These are phyloP conservation scores for Catenaria anguillulae DNA, from an alignment of 371 early-diverging fungal genomes.

Conservation along the genomic window DNA sequence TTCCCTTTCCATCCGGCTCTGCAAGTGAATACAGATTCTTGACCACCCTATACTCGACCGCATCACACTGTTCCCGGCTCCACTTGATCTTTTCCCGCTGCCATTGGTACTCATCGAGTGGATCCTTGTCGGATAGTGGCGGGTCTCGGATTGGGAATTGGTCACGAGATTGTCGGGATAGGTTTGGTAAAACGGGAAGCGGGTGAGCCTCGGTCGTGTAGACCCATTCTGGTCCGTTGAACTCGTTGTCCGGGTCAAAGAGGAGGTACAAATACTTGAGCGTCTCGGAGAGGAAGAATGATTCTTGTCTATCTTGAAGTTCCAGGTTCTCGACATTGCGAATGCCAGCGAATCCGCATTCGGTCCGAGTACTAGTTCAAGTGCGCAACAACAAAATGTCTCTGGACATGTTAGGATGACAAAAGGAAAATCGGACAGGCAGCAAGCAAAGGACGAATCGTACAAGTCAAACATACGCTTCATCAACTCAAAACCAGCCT, in stretches of 20 bases:
- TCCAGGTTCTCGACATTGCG: not conserved
- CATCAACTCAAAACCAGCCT: not conserved
- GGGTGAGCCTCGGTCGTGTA: slow-evolving; percentile 87
- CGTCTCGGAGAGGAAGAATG: slow-evolving; percentile 78
- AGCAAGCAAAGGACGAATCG: not conserved
- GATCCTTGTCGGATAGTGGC: not conserved
- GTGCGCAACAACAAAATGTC: not conserved
- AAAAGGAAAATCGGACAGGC: no score
- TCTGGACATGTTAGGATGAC: no score
- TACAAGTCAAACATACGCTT: not conserved
- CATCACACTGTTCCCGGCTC: not conserved
- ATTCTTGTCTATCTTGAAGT: not conserved
- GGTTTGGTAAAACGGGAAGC: slow-evolving; percentile 38
- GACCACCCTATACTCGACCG: not conserved
- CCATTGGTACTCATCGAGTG: not conserved
- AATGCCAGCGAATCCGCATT: slow-evolving; percentile 1
- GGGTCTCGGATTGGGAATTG: no score
- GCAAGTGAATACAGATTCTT: not conserved
- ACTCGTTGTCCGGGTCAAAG: slow-evolving; percentile 47
- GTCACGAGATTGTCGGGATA: no score
- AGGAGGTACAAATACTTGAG: slow-evolving; percentile 86
- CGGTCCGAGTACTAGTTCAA: not conserved
- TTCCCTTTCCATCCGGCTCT: not conserved
- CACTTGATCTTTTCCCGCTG: not conserved
- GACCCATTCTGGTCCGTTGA: slow-evolving; percentile 48